Percentiles rank a stretch among this genome's conserved stretches.
Evolutionary conservation across 306 rosid genomes (phyloP).

Genomic region (Quercus gilva): DNA sequence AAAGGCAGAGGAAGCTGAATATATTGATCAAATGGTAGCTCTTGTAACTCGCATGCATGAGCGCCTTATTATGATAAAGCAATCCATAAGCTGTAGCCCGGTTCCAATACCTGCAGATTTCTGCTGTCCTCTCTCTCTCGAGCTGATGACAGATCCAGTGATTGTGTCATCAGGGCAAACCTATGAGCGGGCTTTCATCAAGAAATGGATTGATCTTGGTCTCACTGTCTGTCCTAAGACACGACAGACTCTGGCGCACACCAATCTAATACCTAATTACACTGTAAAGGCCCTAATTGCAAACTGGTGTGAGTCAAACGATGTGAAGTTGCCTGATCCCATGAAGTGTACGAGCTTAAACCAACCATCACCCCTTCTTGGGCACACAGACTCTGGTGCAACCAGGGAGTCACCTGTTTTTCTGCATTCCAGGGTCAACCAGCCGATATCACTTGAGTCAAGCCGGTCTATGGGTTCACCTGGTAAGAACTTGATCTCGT

Average conservation of each 20-base stretch:
- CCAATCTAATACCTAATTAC: slow-evolving; percentile 75
- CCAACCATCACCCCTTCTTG: slow-evolving; percentile 57
- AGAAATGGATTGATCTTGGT: slow-evolving; percentile 89
- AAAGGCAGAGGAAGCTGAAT: slow-evolving; percentile 68
- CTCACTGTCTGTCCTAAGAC: slow-evolving; percentile 98
- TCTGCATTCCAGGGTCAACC: slow-evolving; percentile 56
- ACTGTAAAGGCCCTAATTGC: slow-evolving; percentile 85
- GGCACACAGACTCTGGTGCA: slow-evolving; percentile 54
- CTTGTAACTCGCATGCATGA: slow-evolving; percentile 61
- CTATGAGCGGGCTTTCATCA: slow-evolving; percentile 84
- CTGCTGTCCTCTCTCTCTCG: slow-evolving; percentile 97
- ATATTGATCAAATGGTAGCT: slow-evolving; percentile 68
- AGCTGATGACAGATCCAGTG: slow-evolving; percentile 98
- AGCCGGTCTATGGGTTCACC: slow-evolving; percentile 60
- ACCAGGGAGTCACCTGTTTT: slow-evolving; percentile 54
- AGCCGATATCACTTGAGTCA: slow-evolving; percentile 57
- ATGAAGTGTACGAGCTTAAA: slow-evolving; percentile 40
- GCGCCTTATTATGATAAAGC: slow-evolving; percentile 56
- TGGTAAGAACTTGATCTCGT: slow-evolving; percentile 34
- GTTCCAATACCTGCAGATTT: slow-evolving; percentile 85
- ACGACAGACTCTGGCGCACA: slow-evolving; percentile 79
- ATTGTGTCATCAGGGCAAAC: slow-evolving; percentile 99
- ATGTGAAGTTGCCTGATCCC: slow-evolving; percentile 80
- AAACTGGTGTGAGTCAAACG: slow-evolving; percentile 87
- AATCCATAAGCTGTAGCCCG: slow-evolving; percentile 66